phyloP scores from a whole-genome alignment of 495 filamentous ascomycete genomes.

The Penicillium cinerascens region DNA sequence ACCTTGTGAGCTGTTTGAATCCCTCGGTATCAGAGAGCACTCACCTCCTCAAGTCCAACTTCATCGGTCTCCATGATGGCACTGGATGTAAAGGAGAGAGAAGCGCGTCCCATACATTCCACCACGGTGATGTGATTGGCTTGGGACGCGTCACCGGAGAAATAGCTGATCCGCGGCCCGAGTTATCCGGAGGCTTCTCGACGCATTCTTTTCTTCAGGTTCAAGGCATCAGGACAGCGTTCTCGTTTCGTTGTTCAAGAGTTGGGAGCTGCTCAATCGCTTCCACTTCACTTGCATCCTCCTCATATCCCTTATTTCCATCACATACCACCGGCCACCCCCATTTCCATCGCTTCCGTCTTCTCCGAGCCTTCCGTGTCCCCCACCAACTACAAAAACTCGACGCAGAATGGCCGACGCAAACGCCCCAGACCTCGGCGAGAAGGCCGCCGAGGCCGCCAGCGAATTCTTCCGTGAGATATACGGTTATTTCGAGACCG shows the following conservation, averaged over 20 bases:
- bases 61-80: slow-evolving; percentile 37
- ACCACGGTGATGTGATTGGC: slow-evolving; percentile 21
- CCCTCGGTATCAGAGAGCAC: neutral
- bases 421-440: slow-evolving; percentile 21
- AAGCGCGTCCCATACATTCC: slow-evolving; percentile 19
- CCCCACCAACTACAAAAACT: slow-evolving; percentile 1
- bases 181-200: slow-evolving; percentile 1
- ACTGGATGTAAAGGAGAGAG: neutral
- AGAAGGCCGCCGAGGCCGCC: slow-evolving; percentile 27
- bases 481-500: slow-evolving; percentile 24
- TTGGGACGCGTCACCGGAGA: slow-evolving; percentile 14
- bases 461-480: slow-evolving; percentile 36
- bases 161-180: slow-evolving; percentile 10
- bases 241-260: neutral
- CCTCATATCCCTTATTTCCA: neutral
- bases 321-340: neutral
- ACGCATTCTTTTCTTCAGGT: neutral
- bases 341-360: neutral
- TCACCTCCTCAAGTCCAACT: slow-evolving; percentile 40
- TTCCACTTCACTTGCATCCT: neutral
- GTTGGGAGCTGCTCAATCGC: neutral
- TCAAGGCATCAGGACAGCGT: neutral
- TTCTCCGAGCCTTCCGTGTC: neutral
- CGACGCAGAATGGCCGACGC: slow-evolving; percentile 20
- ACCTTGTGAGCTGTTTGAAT: neutral